A percentile compares a stretch with the other conserved stretches of the same genome.
Evolutionary conservation across 2,329 filamentous ascomycete genomes (phyloP).

Genomic region (Trichoderma endophyticum): DNA sequence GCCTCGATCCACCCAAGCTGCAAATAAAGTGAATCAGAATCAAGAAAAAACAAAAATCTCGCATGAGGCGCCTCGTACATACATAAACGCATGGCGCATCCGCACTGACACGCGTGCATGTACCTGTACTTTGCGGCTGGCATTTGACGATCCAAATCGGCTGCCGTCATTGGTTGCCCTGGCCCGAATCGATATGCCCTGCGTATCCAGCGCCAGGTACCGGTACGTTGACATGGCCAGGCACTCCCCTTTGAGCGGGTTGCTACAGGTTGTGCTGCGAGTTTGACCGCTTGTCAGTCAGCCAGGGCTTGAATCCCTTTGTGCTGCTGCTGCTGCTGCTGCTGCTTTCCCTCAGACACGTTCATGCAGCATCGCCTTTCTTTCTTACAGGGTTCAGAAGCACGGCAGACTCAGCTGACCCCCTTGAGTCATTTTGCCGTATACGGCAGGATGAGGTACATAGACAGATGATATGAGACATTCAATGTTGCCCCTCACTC

Average conservation of each 20-base stretch:
- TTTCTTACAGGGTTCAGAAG: not conserved
- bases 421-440: not conserved
- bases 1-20: constrained; percentile 1
- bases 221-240: not conserved
- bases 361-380: not conserved
- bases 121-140: not conserved
- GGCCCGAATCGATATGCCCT: not conserved
- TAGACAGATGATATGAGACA: not conserved
- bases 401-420: not conserved
- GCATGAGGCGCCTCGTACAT: not conserved
- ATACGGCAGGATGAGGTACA: not conserved
- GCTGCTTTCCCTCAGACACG: not conserved
- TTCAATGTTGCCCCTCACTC: not conserved
- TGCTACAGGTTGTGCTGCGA: not conserved
- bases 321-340: not conserved
- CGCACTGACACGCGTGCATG: not conserved
- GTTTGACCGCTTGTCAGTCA: constrained; percentile 6
- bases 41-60: constrained; percentile 1
- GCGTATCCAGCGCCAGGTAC: not conserved
- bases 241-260: not conserved
- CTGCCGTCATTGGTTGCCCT: not conserved
- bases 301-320: not conserved
- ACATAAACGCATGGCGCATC: not conserved
- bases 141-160: not conserved
- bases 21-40: constrained; percentile 5